Base-by-base conservation (phyloP, 169 alveolate species). In the Besnoitia besnoiti region DNA sequence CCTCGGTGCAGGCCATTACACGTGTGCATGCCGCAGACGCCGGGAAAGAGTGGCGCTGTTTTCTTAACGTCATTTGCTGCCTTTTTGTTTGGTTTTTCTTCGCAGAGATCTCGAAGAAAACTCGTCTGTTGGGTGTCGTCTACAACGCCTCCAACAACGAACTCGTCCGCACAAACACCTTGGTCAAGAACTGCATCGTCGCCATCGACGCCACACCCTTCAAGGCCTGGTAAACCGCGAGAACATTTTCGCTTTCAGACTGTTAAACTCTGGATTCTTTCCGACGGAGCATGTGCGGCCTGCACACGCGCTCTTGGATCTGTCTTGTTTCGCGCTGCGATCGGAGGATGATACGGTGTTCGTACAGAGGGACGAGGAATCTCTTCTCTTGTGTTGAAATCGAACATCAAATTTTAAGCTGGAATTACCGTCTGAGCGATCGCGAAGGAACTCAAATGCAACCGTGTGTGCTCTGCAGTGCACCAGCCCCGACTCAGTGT, bases 61-160 rank as follows among this genome's bases (percentile, higher is more conserved):
- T 3, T 19, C 21, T 10, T 76, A 4, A 16, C 62, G 62, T 24
- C 16, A 62, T 19, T 62, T 16, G 39, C 14, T 62, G 12, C 46
- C 80, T 67, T 19, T 67, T 27, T 85, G 80, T 39, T 30, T 7
- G 59, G 21, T 8, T 37, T 35, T 73, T 33, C 21, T 19, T 75
- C 80, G 59, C 96, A 95, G 98, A 97, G 24, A 91, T 95, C 67
- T 92, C 98, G 55, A 90, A 97, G 59, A 98, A 98, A 96, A 97
- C 99, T 90, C 99, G 99, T 97, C 97, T 99, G 94, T 92, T 98
- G 96, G 99, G 99, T 90, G 99, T 98, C 93, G 99, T 98, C 85
- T 99, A 99, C 98, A 99, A 99, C 94, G 99, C 99, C 84, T 98
- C 99, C 94, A 99, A 98, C 97, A 99, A 99, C 97, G 99, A 99